Conservation (phyloP, 228 moss, liverwort and hornwort genomes). For the Sphagnum magellanicum region DNA sequence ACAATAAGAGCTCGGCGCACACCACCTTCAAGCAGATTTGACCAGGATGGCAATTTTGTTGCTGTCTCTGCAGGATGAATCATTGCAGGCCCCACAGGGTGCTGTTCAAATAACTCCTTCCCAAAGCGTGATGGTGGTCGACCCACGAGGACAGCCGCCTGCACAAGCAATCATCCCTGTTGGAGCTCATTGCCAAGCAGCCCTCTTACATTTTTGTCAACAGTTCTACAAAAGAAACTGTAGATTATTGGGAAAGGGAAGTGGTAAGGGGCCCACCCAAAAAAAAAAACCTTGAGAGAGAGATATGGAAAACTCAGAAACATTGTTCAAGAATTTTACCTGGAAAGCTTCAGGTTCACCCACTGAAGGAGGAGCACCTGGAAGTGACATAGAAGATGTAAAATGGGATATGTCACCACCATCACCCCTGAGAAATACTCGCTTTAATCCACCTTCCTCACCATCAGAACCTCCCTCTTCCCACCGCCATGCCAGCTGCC, state of each 20-base stretch:
- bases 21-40: conserved; percentile 59
- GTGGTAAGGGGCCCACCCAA: too few relatives aligned
- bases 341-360: conserved; percentile 57
- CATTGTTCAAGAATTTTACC: conserved; percentile 8
- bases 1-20: conserved; percentile 86
- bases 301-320: too few relatives aligned
- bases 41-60: conserved; percentile 74
- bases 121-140: conserved; percentile 65
- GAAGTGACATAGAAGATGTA: conserved; percentile 61
- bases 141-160: conserved; percentile 80
- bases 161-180: neutral
- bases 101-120: conserved; percentile 40
- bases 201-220: too few relatives aligned
- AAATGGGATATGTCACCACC: conserved; percentile 63
- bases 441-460: conserved; percentile 65
- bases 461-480: conserved; percentile 64
- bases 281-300: too few relatives aligned
- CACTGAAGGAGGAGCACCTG: conserved; percentile 37
- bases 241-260: too few relatives aligned
- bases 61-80: conserved; percentile 87
- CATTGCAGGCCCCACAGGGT: conserved; percentile 80
- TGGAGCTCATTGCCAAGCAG: too few relatives aligned
- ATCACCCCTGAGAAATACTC: conserved; percentile 75
- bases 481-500: conserved; percentile 95
- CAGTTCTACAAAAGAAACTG: too few relatives aligned